These are phyloP conservation scores for Anisodus acutangulus DNA, from an alignment of 257 asterid species.

Conservation along the genomic window DNA sequence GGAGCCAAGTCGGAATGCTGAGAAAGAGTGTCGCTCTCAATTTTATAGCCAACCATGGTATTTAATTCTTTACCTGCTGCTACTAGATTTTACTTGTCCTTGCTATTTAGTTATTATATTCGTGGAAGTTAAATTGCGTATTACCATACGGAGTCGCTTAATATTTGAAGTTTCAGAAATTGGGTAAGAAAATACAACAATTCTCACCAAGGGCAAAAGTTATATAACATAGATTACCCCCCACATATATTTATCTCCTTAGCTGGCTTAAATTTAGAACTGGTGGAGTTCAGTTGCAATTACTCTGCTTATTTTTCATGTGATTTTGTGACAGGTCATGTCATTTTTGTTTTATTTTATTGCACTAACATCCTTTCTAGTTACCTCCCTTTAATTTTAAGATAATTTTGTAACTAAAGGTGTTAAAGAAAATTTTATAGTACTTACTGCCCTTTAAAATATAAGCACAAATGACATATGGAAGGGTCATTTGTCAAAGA, in stretches of 20 bases:
- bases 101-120: constrained; percentile 8
- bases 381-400: not conserved
- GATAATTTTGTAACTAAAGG: not conserved
- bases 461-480: not conserved
- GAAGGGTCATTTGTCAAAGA: not conserved
- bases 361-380: not conserved
- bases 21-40: constrained; percentile 85
- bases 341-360: not conserved
- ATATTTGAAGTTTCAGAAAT: not conserved
- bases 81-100: not conserved
- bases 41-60: constrained; percentile 96
- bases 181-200: not conserved
- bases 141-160: not conserved
- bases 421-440: no score
- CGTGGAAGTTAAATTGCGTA: constrained; percentile 18
- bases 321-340: constrained; percentile 7
- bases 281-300: not conserved
- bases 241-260: not conserved
- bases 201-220: constrained; percentile 14
- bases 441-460: not conserved
- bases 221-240: not conserved
- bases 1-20: constrained; percentile 81
- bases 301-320: not conserved
- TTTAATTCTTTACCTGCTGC: constrained; percentile 29
- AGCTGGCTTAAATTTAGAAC: not conserved